Percentiles rank a stretch among this genome's conserved stretches.
These are phyloP conservation scores for Acmispon strigosus DNA, from an alignment of 306 rosid genomes.

Conservation along the genomic window DNA sequence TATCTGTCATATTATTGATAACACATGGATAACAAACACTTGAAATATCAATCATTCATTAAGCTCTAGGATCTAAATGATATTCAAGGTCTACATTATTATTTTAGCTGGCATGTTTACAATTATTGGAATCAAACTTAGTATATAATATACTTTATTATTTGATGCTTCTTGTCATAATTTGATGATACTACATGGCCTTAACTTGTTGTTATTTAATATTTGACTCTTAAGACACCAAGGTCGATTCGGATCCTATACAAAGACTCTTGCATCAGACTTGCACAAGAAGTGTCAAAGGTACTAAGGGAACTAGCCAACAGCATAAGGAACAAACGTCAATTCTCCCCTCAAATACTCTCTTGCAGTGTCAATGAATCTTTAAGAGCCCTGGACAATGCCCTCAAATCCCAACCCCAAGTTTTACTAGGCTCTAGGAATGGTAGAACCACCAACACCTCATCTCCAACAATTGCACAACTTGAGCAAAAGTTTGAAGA, in stretches of 20 bases:
- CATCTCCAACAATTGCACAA: slow-evolving; percentile 34
- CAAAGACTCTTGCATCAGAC: slow-evolving; percentile 62
- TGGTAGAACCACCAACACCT: slow-evolving; percentile 29
- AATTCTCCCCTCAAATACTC: slow-evolving; percentile 52
- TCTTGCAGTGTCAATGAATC: slow-evolving; percentile 58
- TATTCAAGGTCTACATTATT: not conserved
- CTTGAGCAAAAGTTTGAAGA: slow-evolving; percentile 22
- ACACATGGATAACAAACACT: slow-evolving; percentile 13
- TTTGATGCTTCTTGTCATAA: not conserved
- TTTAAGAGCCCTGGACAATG: slow-evolving; percentile 56
- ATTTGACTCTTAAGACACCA: slow-evolving; percentile 45
- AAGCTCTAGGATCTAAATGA: not conserved
- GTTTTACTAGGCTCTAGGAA: slow-evolving; percentile 58
- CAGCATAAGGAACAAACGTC: slow-evolving; percentile 59
- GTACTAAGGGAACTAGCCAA: slow-evolving; percentile 50
- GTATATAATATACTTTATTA: not conserved
- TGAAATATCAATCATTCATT: not conserved
- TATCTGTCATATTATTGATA: slow-evolving; percentile 12
- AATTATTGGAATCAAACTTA: not conserved
- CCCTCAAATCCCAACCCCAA: slow-evolving; percentile 73
- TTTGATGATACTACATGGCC: not conserved
- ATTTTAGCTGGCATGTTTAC: not conserved
- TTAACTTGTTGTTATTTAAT: not conserved
- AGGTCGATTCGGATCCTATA: slow-evolving; percentile 48
- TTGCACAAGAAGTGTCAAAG: slow-evolving; percentile 63